Evolutionary conservation across 2,329 filamentous ascomycete species (phyloP).

Genomic region (Blastomyces emzantsi): DNA sequence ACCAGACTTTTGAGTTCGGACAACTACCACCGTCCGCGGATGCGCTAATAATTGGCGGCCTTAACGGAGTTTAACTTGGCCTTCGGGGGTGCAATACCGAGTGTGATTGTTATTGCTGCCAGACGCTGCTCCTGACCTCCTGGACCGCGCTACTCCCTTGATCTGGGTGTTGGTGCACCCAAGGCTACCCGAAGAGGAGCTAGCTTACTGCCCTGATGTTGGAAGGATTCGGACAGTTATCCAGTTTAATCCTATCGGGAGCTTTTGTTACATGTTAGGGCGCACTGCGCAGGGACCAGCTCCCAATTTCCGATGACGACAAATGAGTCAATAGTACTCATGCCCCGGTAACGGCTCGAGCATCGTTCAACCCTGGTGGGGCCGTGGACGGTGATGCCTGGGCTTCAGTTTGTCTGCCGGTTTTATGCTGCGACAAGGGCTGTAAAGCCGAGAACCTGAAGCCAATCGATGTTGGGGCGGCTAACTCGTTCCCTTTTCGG

Average conservation of each 20-base stretch:
- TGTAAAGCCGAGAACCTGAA: background rate
- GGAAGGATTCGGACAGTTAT: too few species aligned
- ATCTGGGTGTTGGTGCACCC: too few species aligned
- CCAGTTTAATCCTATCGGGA: background rate
- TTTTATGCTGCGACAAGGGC: background rate
- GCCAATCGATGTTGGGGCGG: background rate
- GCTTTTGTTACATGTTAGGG: background rate
- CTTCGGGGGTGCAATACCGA: background rate
- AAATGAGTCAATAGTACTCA: background rate
- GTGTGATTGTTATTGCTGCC: too few species aligned
- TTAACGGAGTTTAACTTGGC: background rate
- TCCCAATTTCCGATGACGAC: background rate
- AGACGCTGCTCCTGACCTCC: too few species aligned
- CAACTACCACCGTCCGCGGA: background rate
- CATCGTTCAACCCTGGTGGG: background rate
- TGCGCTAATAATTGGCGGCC: background rate
- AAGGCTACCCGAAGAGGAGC: too few species aligned
- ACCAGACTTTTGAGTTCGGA: too few species aligned
- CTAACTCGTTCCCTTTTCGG: background rate
- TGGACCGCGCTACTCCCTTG: too few species aligned
- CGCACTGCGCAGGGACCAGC: background rate
- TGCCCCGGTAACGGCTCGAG: background rate
- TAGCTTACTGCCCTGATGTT: too few species aligned
- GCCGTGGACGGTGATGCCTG: background rate
- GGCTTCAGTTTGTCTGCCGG: background rate